Evolutionary conservation across 1,139 yeast species (phyloP).

Genomic region (Blastobotrys raffinosifermentans): DNA sequence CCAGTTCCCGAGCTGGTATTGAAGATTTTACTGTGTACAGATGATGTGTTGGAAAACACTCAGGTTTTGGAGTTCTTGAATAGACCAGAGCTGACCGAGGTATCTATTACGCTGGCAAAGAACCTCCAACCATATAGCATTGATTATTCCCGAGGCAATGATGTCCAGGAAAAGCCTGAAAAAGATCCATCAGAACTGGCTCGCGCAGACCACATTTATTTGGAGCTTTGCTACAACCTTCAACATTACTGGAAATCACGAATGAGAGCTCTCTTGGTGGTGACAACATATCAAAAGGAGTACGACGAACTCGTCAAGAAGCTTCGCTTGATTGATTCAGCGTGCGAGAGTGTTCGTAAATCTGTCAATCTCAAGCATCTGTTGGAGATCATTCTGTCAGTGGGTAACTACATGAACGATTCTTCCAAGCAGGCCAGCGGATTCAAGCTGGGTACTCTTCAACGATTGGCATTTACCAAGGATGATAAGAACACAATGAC

Average conservation of each 20-base stretch:
- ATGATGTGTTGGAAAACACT: constrained; percentile 57
- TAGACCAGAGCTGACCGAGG: constrained; percentile 63
- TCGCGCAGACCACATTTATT: constrained; percentile 72
- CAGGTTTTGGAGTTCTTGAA: constrained; percentile 80
- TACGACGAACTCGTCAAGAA: constrained; percentile 62
- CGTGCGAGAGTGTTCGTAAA: constrained; percentile 52
- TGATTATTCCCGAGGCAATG: constrained; percentile 39
- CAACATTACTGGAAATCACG: constrained; percentile 82
- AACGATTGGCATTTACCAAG: constrained; percentile 78
- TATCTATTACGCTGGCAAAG: constrained; percentile 60
- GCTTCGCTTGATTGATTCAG: constrained; percentile 60
- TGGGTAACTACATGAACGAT: constrained; percentile 95
- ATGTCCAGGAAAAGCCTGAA: constrained; percentile 38
- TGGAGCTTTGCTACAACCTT: constrained; percentile 72
- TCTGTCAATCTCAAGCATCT: constrained; percentile 64
- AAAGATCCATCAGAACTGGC: constrained; percentile 61
- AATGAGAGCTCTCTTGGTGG: constrained; percentile 66
- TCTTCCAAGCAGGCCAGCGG: constrained; percentile 74
- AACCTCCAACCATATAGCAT: constrained; percentile 68
- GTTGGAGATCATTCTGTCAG: constrained; percentile 68
- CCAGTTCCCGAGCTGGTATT: constrained; percentile 57
- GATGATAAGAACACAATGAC: constrained; percentile 75
- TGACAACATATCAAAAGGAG: constrained; percentile 67
- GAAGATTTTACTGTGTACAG: constrained; percentile 67
- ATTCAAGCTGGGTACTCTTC: constrained; percentile 75